A percentile compares a stretch with the other conserved stretches of the same genome.
Conservation (phyloP, 2,329 filamentous ascomycete species). For the Verticillium nubilum region DNA sequence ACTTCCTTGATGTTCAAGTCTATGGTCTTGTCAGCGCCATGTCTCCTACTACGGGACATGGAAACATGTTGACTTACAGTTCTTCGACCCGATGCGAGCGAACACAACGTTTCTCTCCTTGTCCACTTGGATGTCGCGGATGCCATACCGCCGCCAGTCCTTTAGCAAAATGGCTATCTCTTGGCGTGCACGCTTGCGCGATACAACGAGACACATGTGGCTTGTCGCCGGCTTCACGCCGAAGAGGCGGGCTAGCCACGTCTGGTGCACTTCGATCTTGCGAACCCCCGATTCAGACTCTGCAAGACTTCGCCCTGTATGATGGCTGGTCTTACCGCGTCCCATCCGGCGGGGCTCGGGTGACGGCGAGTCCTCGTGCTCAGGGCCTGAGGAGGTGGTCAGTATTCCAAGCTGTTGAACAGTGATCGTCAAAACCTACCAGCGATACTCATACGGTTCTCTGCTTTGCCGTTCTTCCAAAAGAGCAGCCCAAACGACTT, state of each 20-base stretch:
- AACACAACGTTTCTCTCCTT: constrained; percentile 75
- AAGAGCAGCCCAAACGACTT: constrained; percentile 49
- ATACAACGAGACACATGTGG: constrained; percentile 69
- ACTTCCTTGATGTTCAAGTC: constrained; percentile 81
- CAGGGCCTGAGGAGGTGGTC: constrained; percentile 18
- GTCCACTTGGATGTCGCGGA: constrained; percentile 72
- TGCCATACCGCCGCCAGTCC: constrained; percentile 78
- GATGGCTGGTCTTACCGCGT: constrained; percentile 10
- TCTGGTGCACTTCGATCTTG: constrained; percentile 65
- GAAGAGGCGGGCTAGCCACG: constrained; percentile 86
- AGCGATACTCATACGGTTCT: constrained; percentile 37
- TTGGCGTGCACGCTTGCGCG: constrained; percentile 63
- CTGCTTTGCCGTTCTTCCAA: constrained; percentile 45
- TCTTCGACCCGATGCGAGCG: constrained; percentile 68
- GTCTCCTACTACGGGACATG: not conserved
- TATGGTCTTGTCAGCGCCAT: constrained; percentile 26
- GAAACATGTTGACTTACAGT: constrained; percentile 54
- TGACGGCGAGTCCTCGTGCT: constrained; percentile 22
- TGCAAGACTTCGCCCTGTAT: constrained; percentile 20
- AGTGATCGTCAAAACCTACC: constrained; percentile 25
- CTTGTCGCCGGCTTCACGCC: constrained; percentile 78
- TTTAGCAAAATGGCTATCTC: constrained; percentile 71
- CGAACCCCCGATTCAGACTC: constrained; percentile 34
- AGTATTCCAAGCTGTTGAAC: constrained; percentile 10
- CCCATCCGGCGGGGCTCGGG: constrained; percentile 16